A percentile compares a stretch with the other conserved stretches of the same genome.
These are phyloP conservation scores for Setaria viridis DNA, from an alignment of 202 grass and related monocot genomes.

Conservation along the genomic window DNA sequence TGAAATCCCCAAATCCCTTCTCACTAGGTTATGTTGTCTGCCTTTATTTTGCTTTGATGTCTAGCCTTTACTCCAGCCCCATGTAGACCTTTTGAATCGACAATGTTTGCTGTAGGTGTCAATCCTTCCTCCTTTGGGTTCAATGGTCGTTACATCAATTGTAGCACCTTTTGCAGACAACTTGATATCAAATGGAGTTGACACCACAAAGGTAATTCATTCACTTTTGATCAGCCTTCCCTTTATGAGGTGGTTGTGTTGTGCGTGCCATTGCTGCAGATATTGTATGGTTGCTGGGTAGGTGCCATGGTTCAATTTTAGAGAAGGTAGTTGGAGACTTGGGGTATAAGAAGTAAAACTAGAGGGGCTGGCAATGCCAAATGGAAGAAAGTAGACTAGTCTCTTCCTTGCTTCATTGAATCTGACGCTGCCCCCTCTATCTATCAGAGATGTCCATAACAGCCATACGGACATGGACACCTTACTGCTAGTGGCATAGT, in stretches of 20 bases:
- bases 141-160: constrained; percentile 87
- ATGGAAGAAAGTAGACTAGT: not conserved
- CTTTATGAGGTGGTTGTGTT: constrained; percentile 20
- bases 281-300: not conserved
- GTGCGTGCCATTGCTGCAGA: not conserved
- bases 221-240: constrained; percentile 25
- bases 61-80: constrained; percentile 11
- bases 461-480: not conserved
- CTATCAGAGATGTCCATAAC: not conserved
- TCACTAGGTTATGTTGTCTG: not conserved
- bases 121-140: constrained; percentile 89
- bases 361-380: not conserved
- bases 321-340: not conserved
- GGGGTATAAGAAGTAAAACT: not conserved
- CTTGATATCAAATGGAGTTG: constrained; percentile 90
- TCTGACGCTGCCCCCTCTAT: not conserved
- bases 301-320: not conserved
- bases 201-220: constrained; percentile 77
- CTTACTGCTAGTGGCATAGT: not conserved
- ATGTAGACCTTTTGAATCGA: constrained; percentile 38
- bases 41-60: constrained; percentile 40
- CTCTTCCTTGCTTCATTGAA: not conserved
- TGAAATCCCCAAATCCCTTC: not conserved
- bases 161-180: constrained; percentile 93
- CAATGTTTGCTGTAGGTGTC: constrained; percentile 69